phyloP scores from a whole-genome alignment of 2,329 filamentous ascomycete genomes.

The Atkinsonella hypoxylon region DNA sequence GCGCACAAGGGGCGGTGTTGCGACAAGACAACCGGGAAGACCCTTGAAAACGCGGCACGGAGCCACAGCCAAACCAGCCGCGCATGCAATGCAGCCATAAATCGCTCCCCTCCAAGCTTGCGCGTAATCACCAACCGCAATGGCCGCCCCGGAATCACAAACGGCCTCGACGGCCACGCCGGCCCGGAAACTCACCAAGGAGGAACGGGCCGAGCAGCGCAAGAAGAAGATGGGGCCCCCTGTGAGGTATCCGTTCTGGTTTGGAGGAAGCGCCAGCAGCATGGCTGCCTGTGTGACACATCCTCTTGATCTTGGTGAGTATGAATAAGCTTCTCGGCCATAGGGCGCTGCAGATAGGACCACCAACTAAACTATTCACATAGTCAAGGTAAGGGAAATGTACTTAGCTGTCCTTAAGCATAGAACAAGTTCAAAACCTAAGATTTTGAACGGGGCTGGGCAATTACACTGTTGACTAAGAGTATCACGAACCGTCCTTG shows the following conservation, averaged over 20 bases:
- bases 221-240: slow-evolving; percentile 26
- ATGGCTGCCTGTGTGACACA: slow-evolving; percentile 87
- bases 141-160: slow-evolving; percentile 9
- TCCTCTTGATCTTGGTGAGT: slow-evolving; percentile 79
- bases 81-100: slow-evolving; percentile 3
- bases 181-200: slow-evolving; percentile 7
- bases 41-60: background rate
- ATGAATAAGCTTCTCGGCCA: background rate
- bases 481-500: too few relatives aligned
- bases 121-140: slow-evolving; percentile 5
- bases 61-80: background rate
- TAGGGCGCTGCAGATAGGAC: background rate
- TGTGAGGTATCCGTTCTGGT: slow-evolving; percentile 75
- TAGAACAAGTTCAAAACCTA: too few relatives aligned
- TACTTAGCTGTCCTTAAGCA: too few relatives aligned
- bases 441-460: too few relatives aligned
- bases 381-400: slow-evolving; percentile 11
- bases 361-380: background rate
- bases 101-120: background rate
- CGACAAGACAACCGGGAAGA: background rate
- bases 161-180: slow-evolving; percentile 3
- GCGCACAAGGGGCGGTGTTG: background rate
- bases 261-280: slow-evolving; percentile 87
- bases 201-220: slow-evolving; percentile 8
- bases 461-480: too few relatives aligned